Base-by-base conservation (phyloP, 2,329 filamentous ascomycete species). In the Endocalyx cinctus region DNA sequence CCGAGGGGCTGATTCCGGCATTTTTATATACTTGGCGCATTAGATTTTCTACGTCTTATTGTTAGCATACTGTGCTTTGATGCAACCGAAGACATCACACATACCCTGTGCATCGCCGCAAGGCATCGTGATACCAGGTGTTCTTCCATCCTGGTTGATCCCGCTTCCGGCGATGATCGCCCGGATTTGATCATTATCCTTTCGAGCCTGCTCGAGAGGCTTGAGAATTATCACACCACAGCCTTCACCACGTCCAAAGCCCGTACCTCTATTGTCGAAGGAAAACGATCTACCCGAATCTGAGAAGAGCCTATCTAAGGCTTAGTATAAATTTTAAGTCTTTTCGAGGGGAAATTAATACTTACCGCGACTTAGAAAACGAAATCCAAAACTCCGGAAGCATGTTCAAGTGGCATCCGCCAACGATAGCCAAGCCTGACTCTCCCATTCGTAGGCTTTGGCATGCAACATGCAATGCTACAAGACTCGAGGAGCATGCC, bases 161-260 rank as follows among this genome's bases (percentile, higher is more conserved):
- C 65, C 70, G 4, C 64, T 70, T 12, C 62, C 67, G 17, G 60
- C 59, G 31, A 79, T 72, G 20, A 76, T 58, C 10, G 69, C 69
- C 23, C 66, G 59, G 37, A 76, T 70, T 2, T 65, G 62, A 46
- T 82, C 75, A 16, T 70, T 70, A 40, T 77, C 74, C 26, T 50
- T 55, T 16, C 77, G 49, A 3, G 77, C 77, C 37, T 72, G 63
- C 20, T 68, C 63, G 0, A 81, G 60, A 1, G 64, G 67, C 56
- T 82, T 82, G 10, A 82, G 50, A 10, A 80, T 50, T 4, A 82
- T 44, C 31, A 70, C 62, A 6, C 62, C 73, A 14, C 70, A 66
- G 4, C 76, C 78, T 43, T 82, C 78, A 7, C 75, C 79, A 8
- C 78, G 67, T 0, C 69, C 76, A 43, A 79, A 84, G 0, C 79